phyloP scores from a whole-genome alignment of 805 yeast genomes.

The Scheffersomyces amazonensis region DNA sequence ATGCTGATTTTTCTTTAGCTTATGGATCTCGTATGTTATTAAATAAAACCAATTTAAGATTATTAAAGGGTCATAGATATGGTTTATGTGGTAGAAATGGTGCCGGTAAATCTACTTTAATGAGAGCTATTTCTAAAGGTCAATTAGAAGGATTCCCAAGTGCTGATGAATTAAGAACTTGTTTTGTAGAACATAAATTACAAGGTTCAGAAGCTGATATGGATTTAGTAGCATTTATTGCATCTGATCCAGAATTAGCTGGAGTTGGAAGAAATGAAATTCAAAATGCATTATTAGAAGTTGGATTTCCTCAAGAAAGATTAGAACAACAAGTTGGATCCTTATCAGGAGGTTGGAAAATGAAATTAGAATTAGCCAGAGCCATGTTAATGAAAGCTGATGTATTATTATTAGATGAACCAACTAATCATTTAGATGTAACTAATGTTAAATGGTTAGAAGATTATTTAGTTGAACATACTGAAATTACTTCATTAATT shows the following conservation, averaged over 20 bases:
- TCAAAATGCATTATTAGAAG: constrained; percentile 70
- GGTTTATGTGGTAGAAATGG: constrained; percentile 99
- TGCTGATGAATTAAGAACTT: constrained; percentile 78
- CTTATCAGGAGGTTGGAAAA: constrained; percentile 98
- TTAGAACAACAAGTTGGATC: constrained; percentile 90
- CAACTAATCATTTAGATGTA: constrained; percentile 97
- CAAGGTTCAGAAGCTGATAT: constrained; percentile 93
- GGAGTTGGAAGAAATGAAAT: constrained; percentile 67
- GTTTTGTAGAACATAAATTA: constrained; percentile 95
- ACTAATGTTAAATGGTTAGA: constrained; percentile 90
- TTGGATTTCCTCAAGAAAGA: constrained; percentile 91
- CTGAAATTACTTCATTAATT: constrained; percentile 87
- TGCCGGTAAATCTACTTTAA: constrained; percentile 96
- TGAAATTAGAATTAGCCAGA: constrained; percentile 97
- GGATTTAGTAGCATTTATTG: constrained; percentile 85
- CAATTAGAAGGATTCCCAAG: constrained; percentile 97
- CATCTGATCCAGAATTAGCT: constrained; percentile 77
- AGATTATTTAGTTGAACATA: constrained; percentile 78
- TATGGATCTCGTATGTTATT: constrained; percentile 97
- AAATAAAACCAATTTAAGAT: constrained; percentile 85
- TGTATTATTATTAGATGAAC: constrained; percentile 91
- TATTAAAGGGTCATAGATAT: constrained; percentile 92
- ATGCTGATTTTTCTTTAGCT: constrained; percentile 92
- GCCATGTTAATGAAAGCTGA: constrained; percentile 98
- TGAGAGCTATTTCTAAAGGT: constrained; percentile 96